Evolutionary conservation across 1,139 yeast genomes (phyloP), one percentile per base, ranked within the genome.

Genomic region (Barnettozyma hawaiiensis): DNA sequence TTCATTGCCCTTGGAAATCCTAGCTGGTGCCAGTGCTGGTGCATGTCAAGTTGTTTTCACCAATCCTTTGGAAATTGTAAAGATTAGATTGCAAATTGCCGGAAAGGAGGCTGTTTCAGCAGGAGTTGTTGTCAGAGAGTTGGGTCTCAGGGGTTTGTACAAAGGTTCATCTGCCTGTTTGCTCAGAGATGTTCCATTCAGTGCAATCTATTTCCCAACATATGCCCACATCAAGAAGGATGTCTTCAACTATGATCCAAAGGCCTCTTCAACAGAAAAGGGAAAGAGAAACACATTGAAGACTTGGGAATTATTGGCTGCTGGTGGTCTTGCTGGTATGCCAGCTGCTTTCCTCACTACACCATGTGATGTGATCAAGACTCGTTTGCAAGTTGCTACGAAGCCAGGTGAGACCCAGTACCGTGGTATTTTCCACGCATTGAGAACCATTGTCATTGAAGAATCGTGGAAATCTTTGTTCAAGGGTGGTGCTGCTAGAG

Each of bases 281-380:
- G 55, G 54, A 7, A 57, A 59, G 23, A 70, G 73, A 53, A 73
- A 70, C 43, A 67, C 72, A 47, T 75, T 92, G 48, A 78, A 78
- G 50, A 77, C 95, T 21, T 81, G 90, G 82, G 95, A 92, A 64
- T 70, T 92, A 54, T 75, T 92, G 50, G 64, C 78, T 15, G 78
- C 95, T 50, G 98, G 98, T 65, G 97, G 96, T 11, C 64, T 90
- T 55, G 97, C 98, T 18, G 98, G 98, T 62, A 89, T 95, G 67
- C 98, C 98, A 11, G 95, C 97, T 31, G 98, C 98, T 6, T 90
- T 85, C 63, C 71, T 90, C 57, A 90, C 97, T 5, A 90, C 97
- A 1, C 97, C 97, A 2, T 90, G 89, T 52, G 97, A 90, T 72
- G 98, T 92, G 41, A 85, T 92, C 57, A 92, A 92, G 69, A 92